Conservation (phyloP, 257 asterid species). For the Coffea canephora region DNA sequence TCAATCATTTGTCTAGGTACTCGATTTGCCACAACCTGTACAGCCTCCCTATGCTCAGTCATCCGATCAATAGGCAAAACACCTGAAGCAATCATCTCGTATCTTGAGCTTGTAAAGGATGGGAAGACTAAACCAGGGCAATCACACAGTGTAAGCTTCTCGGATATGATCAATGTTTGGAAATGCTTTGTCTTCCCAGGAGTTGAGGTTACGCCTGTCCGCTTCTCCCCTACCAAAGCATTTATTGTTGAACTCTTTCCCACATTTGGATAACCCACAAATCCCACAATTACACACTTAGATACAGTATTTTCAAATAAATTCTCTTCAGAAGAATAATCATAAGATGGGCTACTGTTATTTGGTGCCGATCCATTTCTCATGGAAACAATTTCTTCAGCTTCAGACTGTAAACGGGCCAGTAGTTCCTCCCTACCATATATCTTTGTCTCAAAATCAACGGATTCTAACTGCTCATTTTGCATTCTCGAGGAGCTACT, state of each 20-base stretch:
- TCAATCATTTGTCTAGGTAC: constrained; percentile 72
- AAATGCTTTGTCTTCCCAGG: constrained; percentile 98
- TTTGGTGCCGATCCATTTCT: constrained; percentile 36
- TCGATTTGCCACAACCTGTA: constrained; percentile 85
- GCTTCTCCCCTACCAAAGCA: constrained; percentile 91
- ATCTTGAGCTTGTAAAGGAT: constrained; percentile 94
- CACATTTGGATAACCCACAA: constrained; percentile 97
- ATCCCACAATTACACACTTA: constrained; percentile 70
- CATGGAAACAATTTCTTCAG: constrained; percentile 71
- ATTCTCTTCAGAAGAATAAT: constrained; percentile 30
- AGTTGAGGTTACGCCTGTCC: constrained; percentile 96
- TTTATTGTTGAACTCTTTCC: constrained; percentile 99
- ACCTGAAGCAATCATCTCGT: constrained; percentile 96
- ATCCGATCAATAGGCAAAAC: constrained; percentile 88
- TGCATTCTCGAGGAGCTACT: constrained; percentile 26
- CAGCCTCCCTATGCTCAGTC: constrained; percentile 89
- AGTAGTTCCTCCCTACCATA: constrained; percentile 79
- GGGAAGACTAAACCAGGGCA: constrained; percentile 99
- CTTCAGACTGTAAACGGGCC: constrained; percentile 76
- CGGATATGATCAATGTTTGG: constrained; percentile 89
- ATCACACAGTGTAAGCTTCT: constrained; percentile 86
- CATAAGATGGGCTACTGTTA: constrained; percentile 20
- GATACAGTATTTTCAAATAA: constrained; percentile 17
- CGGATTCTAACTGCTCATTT: constrained; percentile 34
- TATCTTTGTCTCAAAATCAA: constrained; percentile 56